Conservation (phyloP, 2,329 filamentous ascomycete genomes). For the Cladophialophora carrionii region DNA sequence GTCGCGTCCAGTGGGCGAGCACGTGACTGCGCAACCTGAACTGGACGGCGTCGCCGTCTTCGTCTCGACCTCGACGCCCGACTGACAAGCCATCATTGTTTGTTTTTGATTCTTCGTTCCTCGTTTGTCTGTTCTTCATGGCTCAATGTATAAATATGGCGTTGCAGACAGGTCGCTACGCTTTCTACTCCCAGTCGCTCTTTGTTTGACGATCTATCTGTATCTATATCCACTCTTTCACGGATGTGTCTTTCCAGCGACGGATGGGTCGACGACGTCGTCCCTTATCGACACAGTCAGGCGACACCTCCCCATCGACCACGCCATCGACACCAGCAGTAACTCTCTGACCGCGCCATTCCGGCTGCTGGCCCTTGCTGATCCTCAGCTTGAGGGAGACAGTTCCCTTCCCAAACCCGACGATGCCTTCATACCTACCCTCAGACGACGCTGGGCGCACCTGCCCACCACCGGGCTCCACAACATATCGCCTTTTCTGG, state of each 20-base stretch:
- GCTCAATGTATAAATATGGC: constrained; percentile 31
- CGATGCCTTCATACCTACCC: constrained; percentile 49
- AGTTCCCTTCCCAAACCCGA: constrained; percentile 69
- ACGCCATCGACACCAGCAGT: background rate
- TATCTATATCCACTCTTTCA: constrained; percentile 85
- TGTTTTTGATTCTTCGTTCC: constrained; percentile 47
- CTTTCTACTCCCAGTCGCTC: constrained; percentile 65
- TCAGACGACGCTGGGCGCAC: constrained; percentile 46
- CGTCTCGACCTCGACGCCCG: background rate
- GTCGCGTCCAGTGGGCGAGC: background rate
- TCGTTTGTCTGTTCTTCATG: constrained; percentile 19
- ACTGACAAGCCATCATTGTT: constrained; percentile 35
- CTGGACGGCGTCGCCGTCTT: background rate
- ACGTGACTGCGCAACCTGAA: background rate
- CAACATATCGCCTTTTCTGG: constrained; percentile 2
- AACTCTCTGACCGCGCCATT: constrained; percentile 65
- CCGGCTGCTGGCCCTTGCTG: constrained; percentile 81
- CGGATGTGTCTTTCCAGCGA: constrained; percentile 75
- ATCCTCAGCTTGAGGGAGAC: constrained; percentile 92
- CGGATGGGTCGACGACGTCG: constrained; percentile 42
- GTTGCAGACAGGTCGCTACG: constrained; percentile 45
- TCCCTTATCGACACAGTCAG: constrained; percentile 45
- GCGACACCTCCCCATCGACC: constrained; percentile 42
- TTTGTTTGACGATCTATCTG: constrained; percentile 74
- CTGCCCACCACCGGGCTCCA: constrained; percentile 3